phyloP scores from a whole-genome alignment of 768 basidiomycete species.

The Fomitopsis serialis region DNA sequence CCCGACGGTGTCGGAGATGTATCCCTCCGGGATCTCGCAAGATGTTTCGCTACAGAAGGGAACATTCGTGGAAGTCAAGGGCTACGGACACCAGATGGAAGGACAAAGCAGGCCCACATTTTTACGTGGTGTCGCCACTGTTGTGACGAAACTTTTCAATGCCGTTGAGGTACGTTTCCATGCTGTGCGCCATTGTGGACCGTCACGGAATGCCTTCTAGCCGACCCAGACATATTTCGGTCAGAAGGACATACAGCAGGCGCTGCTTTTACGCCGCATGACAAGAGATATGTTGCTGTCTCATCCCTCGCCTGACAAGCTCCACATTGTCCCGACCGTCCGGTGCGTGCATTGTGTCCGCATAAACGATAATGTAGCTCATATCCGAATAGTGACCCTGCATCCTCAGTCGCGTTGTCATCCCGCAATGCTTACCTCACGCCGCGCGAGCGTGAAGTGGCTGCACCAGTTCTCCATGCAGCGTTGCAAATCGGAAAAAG shows the following conservation, averaged over 20 bases:
- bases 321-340: constrained; percentile 86
- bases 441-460: constrained; percentile 52
- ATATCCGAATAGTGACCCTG: constrained; percentile 31
- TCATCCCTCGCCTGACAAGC: constrained; percentile 61
- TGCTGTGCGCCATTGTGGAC: neutral
- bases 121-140: constrained; percentile 92
- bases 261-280: constrained; percentile 75
- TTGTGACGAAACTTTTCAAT: constrained; percentile 95
- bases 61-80: constrained; percentile 89
- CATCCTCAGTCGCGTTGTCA: constrained; percentile 75
- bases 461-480: constrained; percentile 57
- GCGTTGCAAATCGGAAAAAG: constrained; percentile 58
- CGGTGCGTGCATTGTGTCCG: constrained; percentile 34
- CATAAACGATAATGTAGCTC: neutral
- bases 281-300: constrained; percentile 75
- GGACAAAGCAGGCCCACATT: constrained; percentile 83
- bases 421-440: constrained; percentile 87
- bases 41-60: constrained; percentile 71
- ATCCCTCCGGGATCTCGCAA: constrained; percentile 87
- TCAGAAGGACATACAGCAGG: constrained; percentile 98
- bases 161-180: constrained; percentile 62
- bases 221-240: constrained; percentile 93
- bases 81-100: constrained; percentile 91
- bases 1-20: constrained; percentile 80
- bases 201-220: constrained; percentile 32